Base-by-base conservation (phyloP, 2,329 filamentous ascomycete species). In the Tolypocladium sp. region DNA sequence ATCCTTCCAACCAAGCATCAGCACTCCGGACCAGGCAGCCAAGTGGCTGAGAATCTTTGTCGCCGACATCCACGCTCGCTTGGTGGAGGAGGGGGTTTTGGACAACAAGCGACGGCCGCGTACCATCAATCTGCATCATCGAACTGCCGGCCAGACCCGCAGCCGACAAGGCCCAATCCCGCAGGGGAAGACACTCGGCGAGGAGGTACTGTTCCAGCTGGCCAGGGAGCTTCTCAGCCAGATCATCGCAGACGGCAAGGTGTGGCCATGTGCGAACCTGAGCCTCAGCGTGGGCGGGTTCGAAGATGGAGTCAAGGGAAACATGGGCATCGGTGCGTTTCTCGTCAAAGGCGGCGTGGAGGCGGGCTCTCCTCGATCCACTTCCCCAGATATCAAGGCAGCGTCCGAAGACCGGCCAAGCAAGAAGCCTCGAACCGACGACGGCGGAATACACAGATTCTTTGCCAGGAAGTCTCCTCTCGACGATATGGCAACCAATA, bases 261-360 rank as follows among this genome's bases (percentile, higher is more conserved):
- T 90, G 20, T 97, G 92, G 91, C 94, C 94, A 8, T 97, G 94
- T 70, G 80, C 86, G n/a, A 94, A 96, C 69, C 78, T 99, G 10
- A 94, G 90, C 60, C 76, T 97, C 53, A 92, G 89, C 63, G 91
- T 97, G 30, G 87, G 86, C n/a, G 92, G 91, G 0, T 97, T 97
- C 64, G 92, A 97, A 71, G 92, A 97, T 64, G 90, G 91, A 2
- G 78, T 93, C 60, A 85, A 82, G 46, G 89, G 90, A 6, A 97
- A 96, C 68, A 87, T 87, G 78, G 90, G 89, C 40, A 97, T 99
- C 64, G 88, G 89, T 52, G 81, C 84, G 1, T 97, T 97, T 68
- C 78, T 99, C n/a, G 78, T 96, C 33, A 88, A 88, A 74, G 87
- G 86, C 41, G 86, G 86, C 41, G 84, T 88, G 41, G 85, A 87